Evolutionary conservation across 2,329 filamentous ascomycete species (phyloP), one percentile per base, ranked within the genome.

Genomic region (Colletotrichum sp.): DNA sequence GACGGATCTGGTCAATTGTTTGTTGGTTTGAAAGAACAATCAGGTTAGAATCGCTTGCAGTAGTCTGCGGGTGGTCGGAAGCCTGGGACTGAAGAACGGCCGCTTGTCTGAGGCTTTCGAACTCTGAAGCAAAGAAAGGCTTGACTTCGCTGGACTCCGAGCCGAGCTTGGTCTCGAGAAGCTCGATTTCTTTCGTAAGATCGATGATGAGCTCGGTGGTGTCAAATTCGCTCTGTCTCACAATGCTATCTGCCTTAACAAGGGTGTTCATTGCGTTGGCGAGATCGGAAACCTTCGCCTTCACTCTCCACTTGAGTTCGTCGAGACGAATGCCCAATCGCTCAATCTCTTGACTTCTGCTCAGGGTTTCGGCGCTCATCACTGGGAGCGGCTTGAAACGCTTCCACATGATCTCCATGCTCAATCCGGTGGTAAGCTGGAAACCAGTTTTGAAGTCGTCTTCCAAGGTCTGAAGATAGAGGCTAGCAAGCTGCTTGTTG

Each of bases 381-480:
- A 92, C 86, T 6, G 91, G 87, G 13, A 85, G 81, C 1, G 95
- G 94, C 67, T 93, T 90, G 79, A 97, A 90, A 2, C 86, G 79
- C 55, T 90, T 89, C 96, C 96, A 98, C 7, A 98, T 87, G 11
- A 85, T 82, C 79, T 97, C 94, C 94, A 97, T 97, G 76, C 91
- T 93, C 15, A 95, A 85, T 1, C 95, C 95, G 3, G 93, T 95
- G 0, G 87, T 91, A 16, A 97, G 84, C 69, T 91, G 91, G 84
- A 95, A 96, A 3, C 91, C 92, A 18, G 90, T 88, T 29, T 90
- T 88, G 79, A 98, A 96, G 64, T 88, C 87, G 51, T 84, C 84
- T 57, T 88, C 83, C 3, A 93, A 78, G 8, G 82, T 85, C 1
- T 82, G 78, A 2, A 86, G 77, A 43, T 90, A 79, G 12, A 80